Percentiles rank a stretch among this genome's conserved stretches.
phyloP scores from a whole-genome alignment of 495 filamentous ascomycete genomes.

The Xylaria bambusicola region DNA sequence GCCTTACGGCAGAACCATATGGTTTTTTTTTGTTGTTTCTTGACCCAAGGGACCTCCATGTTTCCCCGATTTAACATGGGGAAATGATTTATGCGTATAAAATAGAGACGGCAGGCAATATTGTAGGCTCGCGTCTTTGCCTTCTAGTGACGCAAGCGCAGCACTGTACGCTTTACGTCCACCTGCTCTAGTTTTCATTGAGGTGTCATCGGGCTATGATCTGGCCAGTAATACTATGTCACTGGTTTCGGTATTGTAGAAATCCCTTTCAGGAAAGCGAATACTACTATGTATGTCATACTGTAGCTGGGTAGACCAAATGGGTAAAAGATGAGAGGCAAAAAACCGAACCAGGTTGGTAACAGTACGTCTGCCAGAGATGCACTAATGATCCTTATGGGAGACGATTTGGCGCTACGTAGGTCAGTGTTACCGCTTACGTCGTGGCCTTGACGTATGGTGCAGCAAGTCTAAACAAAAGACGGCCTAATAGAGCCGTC shows the following conservation, averaged over 20 bases:
- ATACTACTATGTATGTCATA: too few species aligned
- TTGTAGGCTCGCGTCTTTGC: too few species aligned
- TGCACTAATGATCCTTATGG: background rate
- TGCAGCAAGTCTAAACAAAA: background rate
- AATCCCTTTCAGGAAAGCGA: background rate
- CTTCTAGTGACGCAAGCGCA: too few species aligned
- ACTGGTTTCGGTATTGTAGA: too few species aligned
- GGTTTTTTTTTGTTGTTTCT: too few species aligned
- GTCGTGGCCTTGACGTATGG: conserved; percentile 12
- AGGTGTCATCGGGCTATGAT: background rate
- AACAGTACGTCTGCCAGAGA: conserved; percentile 1
- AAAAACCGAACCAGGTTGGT: conserved; percentile 6
- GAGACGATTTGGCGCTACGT: conserved; percentile 7
- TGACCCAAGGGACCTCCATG: too few species aligned
- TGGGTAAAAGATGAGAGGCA: background rate
- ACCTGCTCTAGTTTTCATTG: background rate
- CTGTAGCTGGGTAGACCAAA: background rate
- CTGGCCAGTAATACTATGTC: too few species aligned
- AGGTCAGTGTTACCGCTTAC: background rate
- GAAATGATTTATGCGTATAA: too few species aligned
- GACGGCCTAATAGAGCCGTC: background rate
- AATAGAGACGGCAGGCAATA: too few species aligned
- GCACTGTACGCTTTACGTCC: background rate
- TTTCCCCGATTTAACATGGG: too few species aligned
- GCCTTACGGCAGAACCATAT: too few species aligned